Conservation (phyloP, 805 yeast species). For the Suhomyces kilbournensis region DNA sequence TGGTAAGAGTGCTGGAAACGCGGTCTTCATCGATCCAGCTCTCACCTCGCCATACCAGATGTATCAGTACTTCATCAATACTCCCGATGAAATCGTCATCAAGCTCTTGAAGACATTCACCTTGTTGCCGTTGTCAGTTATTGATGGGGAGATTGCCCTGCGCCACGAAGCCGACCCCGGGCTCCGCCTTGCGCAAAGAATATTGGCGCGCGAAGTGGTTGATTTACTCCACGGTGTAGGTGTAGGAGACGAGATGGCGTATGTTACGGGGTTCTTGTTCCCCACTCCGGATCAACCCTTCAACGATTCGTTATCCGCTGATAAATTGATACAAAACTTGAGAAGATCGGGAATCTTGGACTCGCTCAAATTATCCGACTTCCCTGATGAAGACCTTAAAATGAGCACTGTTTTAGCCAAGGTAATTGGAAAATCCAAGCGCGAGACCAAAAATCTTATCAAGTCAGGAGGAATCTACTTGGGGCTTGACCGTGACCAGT, state of each 20-base stretch:
- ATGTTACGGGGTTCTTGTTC: constrained; percentile 65
- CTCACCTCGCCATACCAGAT: constrained; percentile 77
- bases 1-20: constrained; percentile 97
- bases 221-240: constrained; percentile 86
- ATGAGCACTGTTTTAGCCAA: constrained; percentile 53
- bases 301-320: constrained; percentile 44
- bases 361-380: constrained; percentile 23
- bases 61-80: constrained; percentile 80
- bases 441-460: constrained; percentile 61
- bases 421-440: constrained; percentile 47
- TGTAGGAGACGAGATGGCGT: constrained; percentile 62
- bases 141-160: constrained; percentile 47
- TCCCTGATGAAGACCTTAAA: constrained; percentile 32
- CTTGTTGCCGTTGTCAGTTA: constrained; percentile 61
- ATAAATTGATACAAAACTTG: constrained; percentile 55
- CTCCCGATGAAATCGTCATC: constrained; percentile 72
- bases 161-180: constrained; percentile 61
- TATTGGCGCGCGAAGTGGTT: constrained; percentile 80
- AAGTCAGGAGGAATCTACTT: constrained; percentile 70
- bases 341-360: constrained; percentile 54
- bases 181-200: constrained; percentile 65
- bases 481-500: constrained; percentile 58
- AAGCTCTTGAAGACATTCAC: constrained; percentile 76
- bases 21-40: constrained; percentile 76
- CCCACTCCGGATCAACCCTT: constrained; percentile 52